Conservation (phyloP, 2,329 filamentous ascomycete species). For the Neonectria coccinea region DNA sequence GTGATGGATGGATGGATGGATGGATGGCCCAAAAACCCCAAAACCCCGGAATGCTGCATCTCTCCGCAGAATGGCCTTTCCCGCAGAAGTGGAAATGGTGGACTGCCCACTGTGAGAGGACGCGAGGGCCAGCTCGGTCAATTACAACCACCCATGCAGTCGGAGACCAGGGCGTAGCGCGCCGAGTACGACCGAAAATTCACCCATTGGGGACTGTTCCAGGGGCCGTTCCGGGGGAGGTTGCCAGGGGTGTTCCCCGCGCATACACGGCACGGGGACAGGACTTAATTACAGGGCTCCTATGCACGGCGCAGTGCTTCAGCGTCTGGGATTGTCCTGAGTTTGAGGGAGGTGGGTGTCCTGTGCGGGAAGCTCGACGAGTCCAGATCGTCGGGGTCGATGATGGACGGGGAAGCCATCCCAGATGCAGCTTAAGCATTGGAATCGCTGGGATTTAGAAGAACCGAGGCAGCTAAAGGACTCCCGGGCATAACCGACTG, state of each 20-base stretch:
- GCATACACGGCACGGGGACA: slow-evolving; percentile 8
- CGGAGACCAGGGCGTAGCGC: slow-evolving; percentile 42
- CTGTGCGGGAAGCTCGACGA: no score
- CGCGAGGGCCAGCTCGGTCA: slow-evolving; percentile 41
- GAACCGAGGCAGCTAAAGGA: not conserved
- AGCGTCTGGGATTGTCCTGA: no score
- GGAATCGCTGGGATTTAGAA: no score
- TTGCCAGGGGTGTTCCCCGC: slow-evolving; percentile 34
- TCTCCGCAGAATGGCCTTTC: no score
- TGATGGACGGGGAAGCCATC: not conserved
- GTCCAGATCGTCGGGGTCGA: not conserved
- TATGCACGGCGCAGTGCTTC: no score
- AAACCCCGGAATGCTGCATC: no score
- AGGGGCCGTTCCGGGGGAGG: not conserved
- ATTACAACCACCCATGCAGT: slow-evolving; percentile 45
- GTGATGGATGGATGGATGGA: no score
- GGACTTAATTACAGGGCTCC: no score
- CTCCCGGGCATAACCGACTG: not conserved
- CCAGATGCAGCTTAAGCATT: no score
- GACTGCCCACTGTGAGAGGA: not conserved
- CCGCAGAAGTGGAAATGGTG: not conserved
- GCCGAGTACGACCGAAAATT: slow-evolving; percentile 51
- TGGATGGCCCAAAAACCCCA: no score
- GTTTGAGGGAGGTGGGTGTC: no score
- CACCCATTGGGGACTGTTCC: slow-evolving; percentile 42